Evolutionary conservation across 2,329 filamentous ascomycete genomes (phyloP).

Genomic region (Fusarium sterilihyphosum): DNA sequence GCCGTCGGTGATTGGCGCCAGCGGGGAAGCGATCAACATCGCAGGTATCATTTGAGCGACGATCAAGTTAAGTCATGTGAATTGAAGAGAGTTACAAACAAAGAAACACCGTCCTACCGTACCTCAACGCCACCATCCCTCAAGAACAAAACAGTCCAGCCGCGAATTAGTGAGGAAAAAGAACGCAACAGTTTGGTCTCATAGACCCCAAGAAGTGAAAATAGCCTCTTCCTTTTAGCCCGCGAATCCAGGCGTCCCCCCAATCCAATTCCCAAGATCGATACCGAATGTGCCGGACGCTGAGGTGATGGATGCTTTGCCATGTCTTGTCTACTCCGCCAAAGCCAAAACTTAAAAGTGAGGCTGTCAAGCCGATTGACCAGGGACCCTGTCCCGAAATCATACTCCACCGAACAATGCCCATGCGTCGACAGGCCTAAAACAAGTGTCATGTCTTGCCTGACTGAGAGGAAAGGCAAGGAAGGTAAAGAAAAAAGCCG

Average conservation of each 20-base stretch:
- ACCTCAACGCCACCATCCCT: slow-evolving; percentile 33
- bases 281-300: slow-evolving; percentile 24
- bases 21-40: slow-evolving; percentile 3
- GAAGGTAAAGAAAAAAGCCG: not conserved
- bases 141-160: slow-evolving; percentile 19
- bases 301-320: slow-evolving; percentile 39
- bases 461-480: slow-evolving; percentile 4
- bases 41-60: slow-evolving; percentile 11
- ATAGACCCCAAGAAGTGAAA: slow-evolving; percentile 15
- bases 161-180: slow-evolving; percentile 5
- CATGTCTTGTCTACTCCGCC: slow-evolving; percentile 41
- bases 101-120: slow-evolving; percentile 21
- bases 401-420: slow-evolving; percentile 41
- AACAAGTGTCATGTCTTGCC: slow-evolving; percentile 27
- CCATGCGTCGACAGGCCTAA: slow-evolving; percentile 14
- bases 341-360: slow-evolving; percentile 40
- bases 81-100: slow-evolving; percentile 38
- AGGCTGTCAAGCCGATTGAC: slow-evolving; percentile 41
- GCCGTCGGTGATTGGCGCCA: slow-evolving; percentile 22
- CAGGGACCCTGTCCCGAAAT: slow-evolving; percentile 35
- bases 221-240: slow-evolving; percentile 9
- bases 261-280: slow-evolving; percentile 28
- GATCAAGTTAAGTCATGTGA: slow-evolving; percentile 11
- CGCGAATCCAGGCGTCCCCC: slow-evolving; percentile 24
- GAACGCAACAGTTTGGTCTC: slow-evolving; percentile 15